Base-by-base conservation (phyloP, 495 filamentous ascomycete species). In the Astrothelium macrocarpum region DNA sequence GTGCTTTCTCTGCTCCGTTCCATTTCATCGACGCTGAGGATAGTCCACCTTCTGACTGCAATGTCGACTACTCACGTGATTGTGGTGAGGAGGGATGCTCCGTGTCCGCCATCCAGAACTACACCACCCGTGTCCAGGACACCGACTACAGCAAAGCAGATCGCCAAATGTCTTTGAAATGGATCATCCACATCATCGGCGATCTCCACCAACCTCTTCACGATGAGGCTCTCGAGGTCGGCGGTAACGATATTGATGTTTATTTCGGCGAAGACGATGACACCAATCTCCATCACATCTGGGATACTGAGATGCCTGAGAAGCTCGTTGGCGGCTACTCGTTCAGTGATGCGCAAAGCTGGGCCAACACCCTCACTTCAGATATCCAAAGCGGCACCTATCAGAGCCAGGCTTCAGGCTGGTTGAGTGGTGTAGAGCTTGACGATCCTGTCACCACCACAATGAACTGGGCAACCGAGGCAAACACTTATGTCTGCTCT, bases 1-100 rank as follows among this genome's bases (percentile, higher is more conserved):
- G 83, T 20, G 75, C 74, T 36, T 87, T 82, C 72, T 80, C 77
- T 10, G 75, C 73, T n/a, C 78, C 78, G 20, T 84, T 85, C 72
- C 87, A 90, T 75, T 90, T 80, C 77, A 89, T 90, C 74, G 87
- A 90, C 70, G 85, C 87, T 12, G 76, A 84, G 58, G 87, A 90
- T 77, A 67, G 72, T 62, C 87, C 87, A 42, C 86, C 86, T 0
- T 43, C 65, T 5, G 75, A 70, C 39, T 90, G 87, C 74, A 79
- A 74, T 59, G 80, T 90, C 49, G 77, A 82, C 66, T 85, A 78
- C 63, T 68, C 74, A 11, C 78, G 87, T 32, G 87, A 90, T 75
- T 89, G 87, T 71, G 59, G 65, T 12, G 80, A 79, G 1, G 74
- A 77, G 16, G 85, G 85, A 20, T 90, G 87, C 71, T 77, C 87